Evolutionary conservation across 164 flowering plant genomes (phyloP), one percentile per base, ranked within the genome.

Genomic region (Taxillus chinensis): DNA sequence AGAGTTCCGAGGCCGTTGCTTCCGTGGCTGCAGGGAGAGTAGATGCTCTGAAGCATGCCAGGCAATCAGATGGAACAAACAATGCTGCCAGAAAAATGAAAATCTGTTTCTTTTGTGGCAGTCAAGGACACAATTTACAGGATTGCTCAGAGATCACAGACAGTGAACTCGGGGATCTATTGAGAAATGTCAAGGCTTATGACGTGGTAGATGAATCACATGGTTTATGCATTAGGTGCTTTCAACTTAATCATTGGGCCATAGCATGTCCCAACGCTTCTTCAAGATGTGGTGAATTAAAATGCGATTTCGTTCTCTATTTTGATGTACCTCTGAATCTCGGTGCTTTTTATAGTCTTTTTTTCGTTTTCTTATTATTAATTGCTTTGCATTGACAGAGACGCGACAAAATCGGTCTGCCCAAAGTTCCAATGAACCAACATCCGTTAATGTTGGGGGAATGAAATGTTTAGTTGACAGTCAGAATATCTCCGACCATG

Each of bases 231-330:
- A 78, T 86, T 63, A 76, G 75, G 63, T 88, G 95, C 70, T 85
- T 80, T 68, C 82, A 76, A 82, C 75, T 74, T 16, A 77, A 74
- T 68, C 97, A 88, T 72, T 86, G 91, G 91, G 93, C 91, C 52
- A 64, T 71, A 71, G 60, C 83, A 9, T 91, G 95, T 62, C 93
- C 95, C 11, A 69, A 41, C 54, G 67, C 60, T 42, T 62, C 74
- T 52, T 67, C 72, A 16, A 63, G 66, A 60, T 40, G 51, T 40
- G 54, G 51, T 52, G 71, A 46, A 54, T 57, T 42, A 3, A 64
- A 63, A 53, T 37, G 42, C 39, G 43, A 58, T 60, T 54, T 17
- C 2, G 5, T 53, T 6, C 17, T 54, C 3, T 45, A 45, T 42
- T n/a, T 41, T 2, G 38, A 41, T 45, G 7, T 46, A 37, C 16